These are phyloP conservation scores for Penicillium atrosanguineum DNA, from an alignment of 495 filamentous ascomycete species.

Conservation along the genomic window DNA sequence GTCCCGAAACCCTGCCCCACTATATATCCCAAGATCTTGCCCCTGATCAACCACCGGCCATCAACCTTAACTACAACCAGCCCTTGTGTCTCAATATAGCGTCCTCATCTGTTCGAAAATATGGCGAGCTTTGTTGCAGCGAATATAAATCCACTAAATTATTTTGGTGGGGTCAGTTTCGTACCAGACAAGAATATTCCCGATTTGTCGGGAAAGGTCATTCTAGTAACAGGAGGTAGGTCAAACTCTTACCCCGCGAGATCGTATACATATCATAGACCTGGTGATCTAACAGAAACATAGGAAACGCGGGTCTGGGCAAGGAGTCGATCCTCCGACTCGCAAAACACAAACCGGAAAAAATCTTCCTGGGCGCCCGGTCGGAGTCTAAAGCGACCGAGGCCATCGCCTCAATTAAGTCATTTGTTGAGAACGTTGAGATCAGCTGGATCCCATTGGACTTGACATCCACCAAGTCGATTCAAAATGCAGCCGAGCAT, in stretches of 20 bases:
- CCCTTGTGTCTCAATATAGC: not conserved
- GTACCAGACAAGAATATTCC: conserved; percentile 50
- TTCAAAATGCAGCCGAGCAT: conserved; percentile 49
- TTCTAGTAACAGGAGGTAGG: conserved; percentile 58
- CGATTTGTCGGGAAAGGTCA: conserved; percentile 49
- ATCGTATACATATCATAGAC: not conserved
- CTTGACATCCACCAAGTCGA: conserved; percentile 43
- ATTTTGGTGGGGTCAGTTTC: conserved; percentile 30
- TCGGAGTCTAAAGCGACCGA: conserved; percentile 30
- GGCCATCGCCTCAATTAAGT: conserved; percentile 23
- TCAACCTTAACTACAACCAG: not conserved
- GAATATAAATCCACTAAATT: conserved; percentile 24
- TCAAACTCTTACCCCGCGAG: conserved; percentile 4
- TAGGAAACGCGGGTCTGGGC: conserved; percentile 58
- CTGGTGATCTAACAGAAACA: not conserved
- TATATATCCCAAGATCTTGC: not conserved
- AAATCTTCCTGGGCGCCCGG: conserved; percentile 52
- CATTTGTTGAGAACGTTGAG: conserved; percentile 18
- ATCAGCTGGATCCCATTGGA: conserved; percentile 45
- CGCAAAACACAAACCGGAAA: conserved; percentile 51
- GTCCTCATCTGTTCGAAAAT: not conserved
- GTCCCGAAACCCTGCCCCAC: not conserved
- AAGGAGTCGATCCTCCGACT: conserved; percentile 53
- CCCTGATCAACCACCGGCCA: not conserved
- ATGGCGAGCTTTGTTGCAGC: conserved; percentile 25